phyloP scores from a whole-genome alignment of 2,329 filamentous ascomycete genomes.

The Trichoderma lentiforme region DNA sequence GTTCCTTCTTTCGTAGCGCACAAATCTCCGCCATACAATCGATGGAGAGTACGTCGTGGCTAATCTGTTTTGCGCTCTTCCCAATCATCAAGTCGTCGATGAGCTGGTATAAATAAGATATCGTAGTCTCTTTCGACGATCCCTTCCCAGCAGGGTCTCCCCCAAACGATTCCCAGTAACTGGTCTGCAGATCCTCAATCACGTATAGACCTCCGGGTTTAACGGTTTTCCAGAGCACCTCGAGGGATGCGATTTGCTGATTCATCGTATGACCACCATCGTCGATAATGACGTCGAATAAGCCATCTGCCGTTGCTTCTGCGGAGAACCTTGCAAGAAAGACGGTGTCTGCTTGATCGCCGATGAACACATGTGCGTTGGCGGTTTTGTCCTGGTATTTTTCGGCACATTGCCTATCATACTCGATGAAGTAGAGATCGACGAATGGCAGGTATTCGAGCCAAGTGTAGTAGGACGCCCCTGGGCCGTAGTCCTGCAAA shows the following conservation, averaged over 20 bases:
- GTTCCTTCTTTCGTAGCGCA: slow-evolving; percentile 27
- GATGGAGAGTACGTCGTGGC: slow-evolving; percentile 26
- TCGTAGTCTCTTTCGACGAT: slow-evolving; percentile 26
- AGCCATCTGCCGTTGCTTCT: slow-evolving; percentile 28
- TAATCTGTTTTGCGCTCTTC: slow-evolving; percentile 23
- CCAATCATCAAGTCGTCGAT: slow-evolving; percentile 27
- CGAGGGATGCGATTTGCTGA: slow-evolving; percentile 36
- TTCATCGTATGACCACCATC: slow-evolving; percentile 39
- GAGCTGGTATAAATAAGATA: slow-evolving; percentile 28
- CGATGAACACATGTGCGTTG: slow-evolving; percentile 37
- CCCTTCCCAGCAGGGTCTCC: slow-evolving; percentile 26
- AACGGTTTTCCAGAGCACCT: slow-evolving; percentile 36
- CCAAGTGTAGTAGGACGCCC: slow-evolving; percentile 40
- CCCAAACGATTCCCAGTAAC: slow-evolving; percentile 26
- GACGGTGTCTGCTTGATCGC: slow-evolving; percentile 36
- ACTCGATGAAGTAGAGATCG: slow-evolving; percentile 42
- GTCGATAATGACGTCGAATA: slow-evolving; percentile 41
- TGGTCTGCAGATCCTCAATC: slow-evolving; percentile 34
- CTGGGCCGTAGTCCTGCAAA: slow-evolving; percentile 33
- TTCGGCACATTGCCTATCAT: slow-evolving; percentile 35
- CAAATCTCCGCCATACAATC: slow-evolving; percentile 32
- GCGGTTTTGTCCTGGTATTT: slow-evolving; percentile 34
- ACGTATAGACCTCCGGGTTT: slow-evolving; percentile 37
- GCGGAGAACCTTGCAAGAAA: slow-evolving; percentile 37
- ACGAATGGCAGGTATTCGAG: slow-evolving; percentile 38